A percentile compares a stretch with the other conserved stretches of the same genome.
Evolutionary conservation across 345 rosid genomes (phyloP).

Genomic region (Moricandia arvensis): DNA sequence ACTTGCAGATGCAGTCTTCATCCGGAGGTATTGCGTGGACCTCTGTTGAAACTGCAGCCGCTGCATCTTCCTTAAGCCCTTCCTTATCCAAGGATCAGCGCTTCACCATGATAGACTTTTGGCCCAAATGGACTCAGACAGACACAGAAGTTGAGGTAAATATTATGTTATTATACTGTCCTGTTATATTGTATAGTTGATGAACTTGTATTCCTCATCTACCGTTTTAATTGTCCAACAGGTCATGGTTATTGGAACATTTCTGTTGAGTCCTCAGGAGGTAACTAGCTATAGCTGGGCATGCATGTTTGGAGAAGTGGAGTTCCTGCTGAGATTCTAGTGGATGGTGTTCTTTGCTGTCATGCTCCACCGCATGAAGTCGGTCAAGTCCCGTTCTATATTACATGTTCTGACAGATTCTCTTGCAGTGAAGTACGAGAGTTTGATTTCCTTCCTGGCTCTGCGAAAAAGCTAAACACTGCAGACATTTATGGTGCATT

Average conservation of each 20-base stretch:
- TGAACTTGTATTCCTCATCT: not conserved
- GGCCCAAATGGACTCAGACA: conserved; percentile 75
- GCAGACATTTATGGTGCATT: conserved; percentile 42
- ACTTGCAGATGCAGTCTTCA: conserved; percentile 70
- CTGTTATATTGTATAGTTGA: conserved; percentile 18
- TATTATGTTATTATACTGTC: conserved; percentile 3
- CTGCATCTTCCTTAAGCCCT: conserved; percentile 77
- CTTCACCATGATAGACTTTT: conserved; percentile 70
- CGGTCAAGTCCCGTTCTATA: conserved; percentile 80
- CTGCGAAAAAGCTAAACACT: conserved; percentile 46
- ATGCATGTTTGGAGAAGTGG: conserved; percentile 96
- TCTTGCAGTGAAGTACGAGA: conserved; percentile 96
- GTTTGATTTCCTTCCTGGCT: conserved; percentile 64
- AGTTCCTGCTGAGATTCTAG: conserved; percentile 80
- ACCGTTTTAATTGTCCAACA: conserved; percentile 29
- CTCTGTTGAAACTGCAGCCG: conserved; percentile 61
- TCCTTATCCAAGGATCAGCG: conserved; percentile 81
- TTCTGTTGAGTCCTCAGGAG: conserved; percentile 63
- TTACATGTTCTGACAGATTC: conserved; percentile 86
- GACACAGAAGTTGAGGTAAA: conserved; percentile 71
- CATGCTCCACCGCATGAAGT: conserved; percentile 59
- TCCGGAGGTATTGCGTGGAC: conserved; percentile 79
- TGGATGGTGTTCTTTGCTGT: conserved; percentile 77
- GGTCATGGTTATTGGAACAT: conserved; percentile 69
- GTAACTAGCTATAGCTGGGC: conserved; percentile 74